Base-by-base conservation (phyloP, 202 grass and related monocot genomes). In the Brachypodium distachyon region DNA sequence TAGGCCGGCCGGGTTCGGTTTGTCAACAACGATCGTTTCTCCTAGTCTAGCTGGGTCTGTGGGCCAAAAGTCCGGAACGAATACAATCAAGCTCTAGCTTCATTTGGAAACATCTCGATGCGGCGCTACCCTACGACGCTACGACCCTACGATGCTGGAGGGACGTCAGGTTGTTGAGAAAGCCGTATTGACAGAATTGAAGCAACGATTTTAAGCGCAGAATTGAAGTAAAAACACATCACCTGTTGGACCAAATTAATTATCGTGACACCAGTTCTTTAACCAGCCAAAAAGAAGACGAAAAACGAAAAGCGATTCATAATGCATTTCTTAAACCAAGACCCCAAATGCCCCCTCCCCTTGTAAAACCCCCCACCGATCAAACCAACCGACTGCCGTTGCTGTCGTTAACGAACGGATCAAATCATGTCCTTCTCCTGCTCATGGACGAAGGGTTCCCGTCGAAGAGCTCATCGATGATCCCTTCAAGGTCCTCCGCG, bases 391-490 rank as follows among this genome's bases (percentile, higher is more conserved):
- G 56, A 29, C 32, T n/a, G 68, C 47, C 68, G 50, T 26, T 38
- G 43, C 28, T 38, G 50, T 17, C 37, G 26, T 12, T 74, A 37
- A 9, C 59, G 11, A 7, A 19, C 33, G 65, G 7, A 21, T 25
- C 83, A 37, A 14, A 50, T 57, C 23, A 59, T 74, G 68, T 81
- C 86, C 78, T 90, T 32, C 85, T 90, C 82, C 77, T 97, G 9
- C 58, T 41, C 74, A 88, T 89, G 70, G 88, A 84, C 7, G 74
- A 59, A 29, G 90, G 77, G 61, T 86, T 93, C 58, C 94, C 94
- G 63, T 91, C 88, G 75, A 97, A 97, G 39, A 97, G 81, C 73
- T 97, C 94, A 12, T 93, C 88, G 43, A 93, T 90, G 62, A 74
- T 67, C 6, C 29, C 50, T 86, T 97, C 94, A 3, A 97, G 77